These are phyloP conservation scores for Arbutus unedo DNA, from an alignment of 148 eudicot genomes.

Conservation along the genomic window DNA sequence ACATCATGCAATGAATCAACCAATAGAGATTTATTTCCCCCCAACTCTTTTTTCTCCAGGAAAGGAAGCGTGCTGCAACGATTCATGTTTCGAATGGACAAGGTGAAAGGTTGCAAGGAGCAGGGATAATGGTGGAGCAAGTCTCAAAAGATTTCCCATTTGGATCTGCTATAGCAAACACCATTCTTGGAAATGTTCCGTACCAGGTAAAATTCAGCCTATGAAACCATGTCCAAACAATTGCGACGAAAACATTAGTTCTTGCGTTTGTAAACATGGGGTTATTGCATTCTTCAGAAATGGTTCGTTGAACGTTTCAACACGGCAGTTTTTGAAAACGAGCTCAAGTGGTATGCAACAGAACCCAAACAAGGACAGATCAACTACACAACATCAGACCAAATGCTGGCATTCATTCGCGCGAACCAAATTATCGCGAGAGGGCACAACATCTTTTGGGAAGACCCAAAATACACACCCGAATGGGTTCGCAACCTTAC, in stretches of 20 bases:
- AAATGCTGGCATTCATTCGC: slow-evolving; percentile 65
- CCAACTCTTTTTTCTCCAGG: slow-evolving; percentile 29
- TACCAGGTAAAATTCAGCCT: slow-evolving; percentile 55
- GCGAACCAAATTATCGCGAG: slow-evolving; percentile 54
- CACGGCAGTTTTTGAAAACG: slow-evolving; percentile 87
- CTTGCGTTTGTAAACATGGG: too few species aligned
- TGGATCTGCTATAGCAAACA: slow-evolving; percentile 84
- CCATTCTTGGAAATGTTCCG: slow-evolving; percentile 56
- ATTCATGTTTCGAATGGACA: slow-evolving; percentile 60
- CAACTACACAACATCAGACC: slow-evolving; percentile 70
- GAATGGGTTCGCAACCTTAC: slow-evolving; percentile 63
- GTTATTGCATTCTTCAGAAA: slow-evolving; percentile 28
- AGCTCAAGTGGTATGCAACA: slow-evolving; percentile 87
- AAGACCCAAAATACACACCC: slow-evolving; percentile 56
- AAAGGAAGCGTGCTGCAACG: slow-evolving; percentile 70
- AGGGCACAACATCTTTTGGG: slow-evolving; percentile 98
- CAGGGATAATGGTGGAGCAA: slow-evolving; percentile 51
- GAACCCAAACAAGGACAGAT: slow-evolving; percentile 54
- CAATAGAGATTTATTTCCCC: background rate
- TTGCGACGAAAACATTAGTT: background rate
- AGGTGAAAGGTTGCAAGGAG: slow-evolving; percentile 65
- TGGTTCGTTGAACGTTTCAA: slow-evolving; percentile 87
- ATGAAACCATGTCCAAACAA: background rate
- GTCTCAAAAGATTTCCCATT: slow-evolving; percentile 75
- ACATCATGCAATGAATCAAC: background rate